A percentile compares a stretch with the other conserved stretches of the same genome.
These are phyloP conservation scores for Alternaria longipes DNA, from an alignment of 2,329 filamentous ascomycete genomes.

Conservation along the genomic window DNA sequence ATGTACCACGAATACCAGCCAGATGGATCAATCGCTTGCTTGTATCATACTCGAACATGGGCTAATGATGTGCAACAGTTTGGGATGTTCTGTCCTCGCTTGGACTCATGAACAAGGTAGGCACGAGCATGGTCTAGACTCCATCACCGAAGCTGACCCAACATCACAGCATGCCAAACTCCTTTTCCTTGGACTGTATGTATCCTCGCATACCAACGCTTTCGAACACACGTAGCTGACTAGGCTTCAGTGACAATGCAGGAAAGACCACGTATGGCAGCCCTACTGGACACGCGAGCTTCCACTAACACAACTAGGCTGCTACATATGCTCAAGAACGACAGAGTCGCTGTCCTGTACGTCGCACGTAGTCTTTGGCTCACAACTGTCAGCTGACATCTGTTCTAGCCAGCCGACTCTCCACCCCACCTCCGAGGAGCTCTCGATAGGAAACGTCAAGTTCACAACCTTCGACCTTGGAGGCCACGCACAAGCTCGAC, in stretches of 20 bases:
- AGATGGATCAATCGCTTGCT: not conserved
- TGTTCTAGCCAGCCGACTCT: constrained; percentile 39
- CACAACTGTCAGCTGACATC: constrained; percentile 12
- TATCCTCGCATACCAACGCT: not conserved
- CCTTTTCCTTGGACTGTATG: constrained; percentile 76
- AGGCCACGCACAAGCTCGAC: constrained; percentile 52
- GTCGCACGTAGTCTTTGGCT: constrained; percentile 43
- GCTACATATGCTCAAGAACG: constrained; percentile 90
- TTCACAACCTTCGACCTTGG: constrained; percentile 88
- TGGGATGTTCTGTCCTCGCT: constrained; percentile 89
- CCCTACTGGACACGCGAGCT: not conserved
- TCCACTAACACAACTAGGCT: constrained; percentile 54
- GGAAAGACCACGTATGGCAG: constrained; percentile 81
- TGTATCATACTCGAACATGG: not conserved
- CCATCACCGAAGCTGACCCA: constrained; percentile 15
- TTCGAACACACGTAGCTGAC: constrained; percentile 23
- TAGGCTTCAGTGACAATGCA: constrained; percentile 91
- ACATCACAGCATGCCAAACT: constrained; percentile 67
- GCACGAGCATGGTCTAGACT: constrained; percentile 4
- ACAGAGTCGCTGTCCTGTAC: constrained; percentile 89
- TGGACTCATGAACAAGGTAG: constrained; percentile 82
- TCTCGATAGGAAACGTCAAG: constrained; percentile 67
- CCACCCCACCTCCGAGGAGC: constrained; percentile 70
- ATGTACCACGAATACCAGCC: not conserved
- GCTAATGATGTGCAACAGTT: constrained; percentile 61